Base-by-base conservation (phyloP, 139 green algal genomes). In the Diplosphaera chodatii region DNA sequence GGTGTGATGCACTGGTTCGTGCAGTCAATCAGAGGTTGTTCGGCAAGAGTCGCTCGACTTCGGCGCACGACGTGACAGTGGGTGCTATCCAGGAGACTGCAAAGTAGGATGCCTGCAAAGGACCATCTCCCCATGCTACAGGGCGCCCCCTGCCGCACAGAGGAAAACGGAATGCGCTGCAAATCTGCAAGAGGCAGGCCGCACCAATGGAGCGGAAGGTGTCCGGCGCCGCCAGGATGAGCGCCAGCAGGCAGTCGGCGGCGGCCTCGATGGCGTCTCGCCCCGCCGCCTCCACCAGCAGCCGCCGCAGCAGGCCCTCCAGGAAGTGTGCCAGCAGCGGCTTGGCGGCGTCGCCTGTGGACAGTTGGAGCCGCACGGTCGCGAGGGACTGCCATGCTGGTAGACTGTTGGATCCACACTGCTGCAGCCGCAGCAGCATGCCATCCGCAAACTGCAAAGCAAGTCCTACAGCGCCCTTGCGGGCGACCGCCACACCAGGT, bases 191-290 rank as follows among this genome's bases (percentile, higher is more conserved):
- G 18, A 59, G 4, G 48, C 37, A 8, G 37, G 78, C 55, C 23
- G 34, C 71, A 64, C 74, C 75, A 4, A 85, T 28, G 31, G 34
- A 48, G 40, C 82, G 70, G 69, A 84, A 89, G 10, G 75, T 75
- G 0, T 65, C 33, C 1, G 78, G 82, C 28, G 89, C 80, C 16
- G 77, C 68, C 28, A 89, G 72, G 30, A 90, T 76, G 70, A 93
- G 75, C 16, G 88, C 86, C 68, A 94, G 78, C 69, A 90, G 75
- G 32, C 85, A 83, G 71, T 93, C 87, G 30, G 86, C 81, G 32
- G 86, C 79, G 48, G 80, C 72, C 67, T 92, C 89, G 41, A 87
- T 74, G 4, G 84, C 59, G 1, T 88, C 86, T 2, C 77, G 40
- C 1, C 70, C 73, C 3, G 73, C 34, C 48, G 88, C 83, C 16